phyloP scores from a whole-genome alignment of 306 rosid species.

The Hylodesmum podocarpum region DNA sequence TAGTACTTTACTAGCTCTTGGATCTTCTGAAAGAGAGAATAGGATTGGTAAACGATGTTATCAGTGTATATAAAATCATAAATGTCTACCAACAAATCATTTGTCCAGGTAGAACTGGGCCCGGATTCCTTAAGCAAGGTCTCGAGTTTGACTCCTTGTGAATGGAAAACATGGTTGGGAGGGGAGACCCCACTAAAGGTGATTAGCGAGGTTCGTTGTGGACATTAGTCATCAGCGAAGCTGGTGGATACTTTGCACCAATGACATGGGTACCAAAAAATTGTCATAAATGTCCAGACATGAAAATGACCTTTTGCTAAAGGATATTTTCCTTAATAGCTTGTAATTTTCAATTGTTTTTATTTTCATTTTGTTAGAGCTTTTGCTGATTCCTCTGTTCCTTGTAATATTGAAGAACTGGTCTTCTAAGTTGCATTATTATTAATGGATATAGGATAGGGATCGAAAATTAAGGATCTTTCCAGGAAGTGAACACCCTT shows the following conservation, averaged over 20 bases:
- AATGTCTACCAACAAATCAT: too few relatives aligned
- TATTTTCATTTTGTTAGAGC: not conserved
- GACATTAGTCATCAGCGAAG: too few relatives aligned
- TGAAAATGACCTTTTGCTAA: not conserved
- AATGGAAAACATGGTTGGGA: too few relatives aligned
- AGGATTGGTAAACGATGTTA: not conserved
- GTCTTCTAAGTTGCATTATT: not conserved
- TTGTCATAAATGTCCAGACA: not conserved
- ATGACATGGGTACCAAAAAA: too few relatives aligned
- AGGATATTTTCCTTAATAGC: not conserved
- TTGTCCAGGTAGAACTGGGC: too few relatives aligned
- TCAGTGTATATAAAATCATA: not conserved
- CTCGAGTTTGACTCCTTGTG: too few relatives aligned
- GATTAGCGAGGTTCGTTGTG: too few relatives aligned
- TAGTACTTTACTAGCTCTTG: not conserved
- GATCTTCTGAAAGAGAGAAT: constrained; percentile 18
- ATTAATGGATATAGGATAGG: constrained; percentile 71
- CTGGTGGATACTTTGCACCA: too few relatives aligned
- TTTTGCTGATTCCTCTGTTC: not conserved
- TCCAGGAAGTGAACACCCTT: constrained; percentile 76
- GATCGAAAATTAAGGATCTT: constrained; percentile 90
- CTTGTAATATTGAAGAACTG: not conserved
- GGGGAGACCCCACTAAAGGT: too few relatives aligned
- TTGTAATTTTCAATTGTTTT: constrained; percentile 6
- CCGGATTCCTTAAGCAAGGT: too few relatives aligned